Percentiles rank a stretch among this genome's conserved stretches.
phyloP scores from a whole-genome alignment of 2,329 filamentous ascomycete species.

The Aspergillus sp. region DNA sequence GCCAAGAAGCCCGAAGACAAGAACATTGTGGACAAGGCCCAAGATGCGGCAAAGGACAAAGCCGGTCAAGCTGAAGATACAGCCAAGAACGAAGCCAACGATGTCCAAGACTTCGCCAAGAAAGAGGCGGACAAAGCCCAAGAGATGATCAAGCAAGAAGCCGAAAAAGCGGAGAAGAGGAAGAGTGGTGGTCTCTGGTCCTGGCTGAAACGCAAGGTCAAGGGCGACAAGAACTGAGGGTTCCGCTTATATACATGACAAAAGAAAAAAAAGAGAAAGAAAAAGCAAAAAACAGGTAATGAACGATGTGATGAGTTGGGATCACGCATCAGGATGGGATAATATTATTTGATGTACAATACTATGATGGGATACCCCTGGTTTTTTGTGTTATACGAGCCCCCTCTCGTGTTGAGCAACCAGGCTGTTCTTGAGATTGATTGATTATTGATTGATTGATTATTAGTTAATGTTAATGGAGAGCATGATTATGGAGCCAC shows the following conservation, averaged over 20 bases:
- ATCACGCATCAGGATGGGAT: too few species aligned
- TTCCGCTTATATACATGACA: neutral
- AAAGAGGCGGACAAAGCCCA: conserved; percentile 8
- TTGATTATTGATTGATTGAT: too few species aligned
- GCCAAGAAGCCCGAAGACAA: conserved; percentile 1
- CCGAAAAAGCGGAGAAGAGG: conserved; percentile 15
- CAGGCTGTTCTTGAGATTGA: too few species aligned
- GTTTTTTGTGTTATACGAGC: too few species aligned
- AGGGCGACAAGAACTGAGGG: conserved; percentile 4
- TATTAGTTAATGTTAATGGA: too few species aligned
- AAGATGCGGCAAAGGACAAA: neutral
- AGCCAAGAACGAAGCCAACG: conserved; percentile 1
- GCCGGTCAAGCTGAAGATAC: neutral
- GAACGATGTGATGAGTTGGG: too few species aligned
- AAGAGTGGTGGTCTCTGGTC: conserved; percentile 22
- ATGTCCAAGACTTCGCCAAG: neutral
- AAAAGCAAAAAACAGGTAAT: too few species aligned
- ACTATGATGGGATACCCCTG: too few species aligned
- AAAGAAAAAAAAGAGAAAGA: too few species aligned
- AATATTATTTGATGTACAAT: too few species aligned
- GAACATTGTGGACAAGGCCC: neutral
- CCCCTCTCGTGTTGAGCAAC: too few species aligned
- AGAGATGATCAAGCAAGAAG: conserved; percentile 6
- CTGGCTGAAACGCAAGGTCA: conserved; percentile 27
- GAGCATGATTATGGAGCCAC: too few species aligned